Conservation (phyloP, 2,329 filamentous ascomycete genomes). For the Rhynchosporium graminicola region DNA sequence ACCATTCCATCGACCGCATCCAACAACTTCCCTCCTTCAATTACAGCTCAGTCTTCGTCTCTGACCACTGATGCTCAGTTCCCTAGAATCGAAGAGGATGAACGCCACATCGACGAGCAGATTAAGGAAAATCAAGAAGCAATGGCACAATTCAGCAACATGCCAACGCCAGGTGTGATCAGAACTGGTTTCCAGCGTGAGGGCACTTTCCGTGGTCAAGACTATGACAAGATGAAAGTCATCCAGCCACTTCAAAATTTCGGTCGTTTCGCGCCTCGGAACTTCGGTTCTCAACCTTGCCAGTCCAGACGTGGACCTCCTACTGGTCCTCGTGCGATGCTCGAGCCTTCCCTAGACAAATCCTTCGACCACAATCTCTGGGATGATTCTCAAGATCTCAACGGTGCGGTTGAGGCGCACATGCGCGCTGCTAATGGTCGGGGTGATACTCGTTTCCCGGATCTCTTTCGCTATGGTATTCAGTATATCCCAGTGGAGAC, state of each 20-base stretch:
- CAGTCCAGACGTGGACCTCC: neutral
- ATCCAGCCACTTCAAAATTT: neutral
- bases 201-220: slow-evolving; percentile 23
- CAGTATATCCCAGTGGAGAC: slow-evolving; percentile 25
- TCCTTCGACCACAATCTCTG: slow-evolving; percentile 15
- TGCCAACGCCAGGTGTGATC: slow-evolving; percentile 27
- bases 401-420: slow-evolving; percentile 20
- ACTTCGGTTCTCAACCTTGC: neutral
- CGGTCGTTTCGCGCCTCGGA: neutral
- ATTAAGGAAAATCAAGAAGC: slow-evolving; percentile 21
- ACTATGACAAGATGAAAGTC: slow-evolving; percentile 22
- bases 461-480: slow-evolving; percentile 34
- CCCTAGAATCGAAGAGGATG: slow-evolving; percentile 5
- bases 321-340: neutral
- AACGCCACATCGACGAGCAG: slow-evolving; percentile 23
- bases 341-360: slow-evolving; percentile 6
- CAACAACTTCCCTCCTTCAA: neutral
- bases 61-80: neutral
- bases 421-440: slow-evolving; percentile 1
- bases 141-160: slow-evolving; percentile 20
- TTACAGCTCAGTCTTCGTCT: neutral
- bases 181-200: slow-evolving; percentile 29
- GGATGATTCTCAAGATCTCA: slow-evolving; percentile 22
- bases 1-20: neutral
- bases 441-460: slow-evolving; percentile 21